Percentiles rank a stretch among this genome's conserved stretches.
Conservation (phyloP, 2,329 filamentous ascomycete species). For the Stagonosporopsis chrysanthemi region DNA sequence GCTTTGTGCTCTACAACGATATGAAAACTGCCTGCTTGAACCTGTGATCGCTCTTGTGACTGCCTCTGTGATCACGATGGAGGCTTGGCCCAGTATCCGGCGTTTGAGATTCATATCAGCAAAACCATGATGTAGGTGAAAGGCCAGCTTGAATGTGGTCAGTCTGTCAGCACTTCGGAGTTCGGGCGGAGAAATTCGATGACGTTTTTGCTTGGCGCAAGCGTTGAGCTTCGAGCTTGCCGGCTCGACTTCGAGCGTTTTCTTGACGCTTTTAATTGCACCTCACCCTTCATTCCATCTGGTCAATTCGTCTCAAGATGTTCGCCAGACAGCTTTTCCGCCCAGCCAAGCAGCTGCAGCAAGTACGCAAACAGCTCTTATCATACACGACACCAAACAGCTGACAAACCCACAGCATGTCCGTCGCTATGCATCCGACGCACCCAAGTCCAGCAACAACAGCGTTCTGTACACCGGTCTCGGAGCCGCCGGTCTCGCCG, state of each 20-base stretch:
- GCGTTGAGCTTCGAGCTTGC: conserved; percentile 12
- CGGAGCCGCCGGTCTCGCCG: conserved; percentile 65
- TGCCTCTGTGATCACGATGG: no score
- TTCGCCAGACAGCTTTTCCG: conserved; percentile 55
- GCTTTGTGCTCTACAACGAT: no score
- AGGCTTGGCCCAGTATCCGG: no score
- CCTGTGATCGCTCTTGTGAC: no score
- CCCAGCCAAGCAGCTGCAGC: conserved; percentile 51
- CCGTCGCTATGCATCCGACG: conserved; percentile 75
- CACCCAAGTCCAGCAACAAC: conserved; percentile 60
- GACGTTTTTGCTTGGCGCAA: conserved; percentile 24
- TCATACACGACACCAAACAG: conserved; percentile 24
- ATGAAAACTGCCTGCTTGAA: no score
- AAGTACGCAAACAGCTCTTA: conserved; percentile 40
- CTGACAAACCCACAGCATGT: conserved; percentile 60
- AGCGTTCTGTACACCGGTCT: conserved; percentile 65
- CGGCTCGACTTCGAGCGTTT: conserved; percentile 1
- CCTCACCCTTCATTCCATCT: conserved; percentile 12
- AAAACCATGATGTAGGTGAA: no score
- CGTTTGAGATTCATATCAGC: no score
- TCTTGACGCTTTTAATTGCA: conserved; percentile 16
- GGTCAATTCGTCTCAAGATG: conserved; percentile 49
- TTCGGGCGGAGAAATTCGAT: conserved; percentile 5
- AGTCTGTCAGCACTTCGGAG: conserved; percentile 1
- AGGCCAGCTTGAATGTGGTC: no score